These are phyloP conservation scores for Xerocomus amazonicus DNA, from an alignment of 1,284 basidiomycete species.

Conservation along the genomic window DNA sequence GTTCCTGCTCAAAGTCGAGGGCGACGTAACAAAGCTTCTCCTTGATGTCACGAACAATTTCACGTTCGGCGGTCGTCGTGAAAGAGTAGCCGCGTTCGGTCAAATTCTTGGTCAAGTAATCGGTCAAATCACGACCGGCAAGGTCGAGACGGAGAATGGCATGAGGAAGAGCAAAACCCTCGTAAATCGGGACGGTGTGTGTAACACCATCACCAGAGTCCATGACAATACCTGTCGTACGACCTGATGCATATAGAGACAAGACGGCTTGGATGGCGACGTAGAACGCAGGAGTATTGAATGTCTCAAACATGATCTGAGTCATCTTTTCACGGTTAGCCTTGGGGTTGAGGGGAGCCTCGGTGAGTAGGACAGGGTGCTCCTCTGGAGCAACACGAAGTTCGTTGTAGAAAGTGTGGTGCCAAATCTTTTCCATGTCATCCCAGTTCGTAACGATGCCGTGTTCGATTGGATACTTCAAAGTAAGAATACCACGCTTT, in stretches of 20 bases:
- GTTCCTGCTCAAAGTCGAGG: slow-evolving; percentile 95
- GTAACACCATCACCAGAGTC: slow-evolving; percentile 91
- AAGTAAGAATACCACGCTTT: slow-evolving; percentile 89
- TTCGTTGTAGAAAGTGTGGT: slow-evolving; percentile 84
- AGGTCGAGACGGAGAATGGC: slow-evolving; percentile 94
- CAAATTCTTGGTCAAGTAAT: slow-evolving; percentile 89
- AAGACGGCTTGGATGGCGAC: slow-evolving; percentile 88
- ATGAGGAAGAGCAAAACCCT: slow-evolving; percentile 90
- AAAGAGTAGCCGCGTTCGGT: slow-evolving; percentile 94
- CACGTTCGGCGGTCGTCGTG: slow-evolving; percentile 91
- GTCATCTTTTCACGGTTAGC: slow-evolving; percentile 94
- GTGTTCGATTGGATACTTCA: slow-evolving; percentile 77
- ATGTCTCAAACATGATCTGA: slow-evolving; percentile 94
- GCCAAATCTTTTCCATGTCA: slow-evolving; percentile 92
- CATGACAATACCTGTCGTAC: slow-evolving; percentile 86
- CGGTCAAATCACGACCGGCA: slow-evolving; percentile 93
- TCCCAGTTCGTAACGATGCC: slow-evolving; percentile 94
- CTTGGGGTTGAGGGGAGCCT: slow-evolving; percentile 87
- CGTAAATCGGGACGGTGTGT: slow-evolving; percentile 90
- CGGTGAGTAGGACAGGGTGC: slow-evolving; percentile 87
- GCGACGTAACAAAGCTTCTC: slow-evolving; percentile 98
- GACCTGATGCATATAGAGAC: slow-evolving; percentile 86
- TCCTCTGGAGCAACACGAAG: slow-evolving; percentile 79
- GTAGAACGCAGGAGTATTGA: slow-evolving; percentile 89
- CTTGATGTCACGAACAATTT: slow-evolving; percentile 98